These are phyloP conservation scores for Nemania diffusa DNA, from an alignment of 2,329 filamentous ascomycete species.

Conservation along the genomic window DNA sequence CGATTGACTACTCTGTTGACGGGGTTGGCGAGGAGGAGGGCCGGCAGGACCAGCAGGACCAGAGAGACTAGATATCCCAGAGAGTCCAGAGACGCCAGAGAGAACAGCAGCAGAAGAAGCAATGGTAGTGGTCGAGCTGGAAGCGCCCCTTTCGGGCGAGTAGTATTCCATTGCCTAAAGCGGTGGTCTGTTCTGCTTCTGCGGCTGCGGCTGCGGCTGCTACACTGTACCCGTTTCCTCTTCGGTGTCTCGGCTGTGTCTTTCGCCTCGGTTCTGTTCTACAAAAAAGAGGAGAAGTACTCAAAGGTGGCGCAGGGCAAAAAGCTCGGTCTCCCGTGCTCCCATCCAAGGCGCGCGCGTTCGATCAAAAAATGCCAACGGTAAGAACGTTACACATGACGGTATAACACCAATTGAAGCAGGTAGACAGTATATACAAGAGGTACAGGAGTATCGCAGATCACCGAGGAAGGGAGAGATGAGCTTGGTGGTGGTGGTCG, in stretches of 20 bases:
- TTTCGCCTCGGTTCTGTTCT: not conserved
- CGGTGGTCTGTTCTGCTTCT: not conserved
- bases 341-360: not conserved
- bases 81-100: too few species aligned
- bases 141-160: conserved; percentile 24
- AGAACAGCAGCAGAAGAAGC: not conserved
- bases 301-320: not conserved
- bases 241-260: conserved; percentile 11
- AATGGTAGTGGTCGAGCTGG: not conserved
- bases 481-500: too few species aligned
- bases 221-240: not conserved
- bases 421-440: not conserved
- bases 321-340: not conserved
- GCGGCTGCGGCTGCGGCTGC: not conserved
- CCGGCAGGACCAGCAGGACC: not conserved
- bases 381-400: not conserved
- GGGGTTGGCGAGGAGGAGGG: conserved; percentile 10
- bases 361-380: not conserved
- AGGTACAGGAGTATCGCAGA: not conserved
- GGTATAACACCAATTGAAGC: conserved; percentile 2
- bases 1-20: conserved; percentile 30
- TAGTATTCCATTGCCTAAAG: conserved; percentile 21
- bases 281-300: not conserved
- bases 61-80: too few species aligned
- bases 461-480: not conserved